phyloP scores from a whole-genome alignment of 345 rosid species.

The Geranium brycei region DNA sequence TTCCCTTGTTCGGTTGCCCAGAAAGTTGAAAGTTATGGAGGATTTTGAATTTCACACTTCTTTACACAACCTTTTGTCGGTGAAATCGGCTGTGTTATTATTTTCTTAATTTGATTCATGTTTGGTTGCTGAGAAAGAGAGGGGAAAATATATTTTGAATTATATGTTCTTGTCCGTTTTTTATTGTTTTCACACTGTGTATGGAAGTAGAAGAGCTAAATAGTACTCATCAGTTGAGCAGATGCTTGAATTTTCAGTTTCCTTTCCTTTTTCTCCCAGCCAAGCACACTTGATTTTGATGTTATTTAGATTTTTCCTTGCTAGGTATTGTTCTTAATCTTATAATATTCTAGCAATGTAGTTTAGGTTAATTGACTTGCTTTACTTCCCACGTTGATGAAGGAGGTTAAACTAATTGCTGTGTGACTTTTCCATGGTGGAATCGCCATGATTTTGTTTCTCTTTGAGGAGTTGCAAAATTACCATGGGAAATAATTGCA shows the following conservation, averaged over 20 bases:
- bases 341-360: conserved; percentile 1
- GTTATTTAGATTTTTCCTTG: neutral
- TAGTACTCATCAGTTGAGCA: neutral
- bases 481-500: conserved; percentile 31
- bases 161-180: neutral
- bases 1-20: conserved; percentile 1
- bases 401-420: conserved; percentile 19
- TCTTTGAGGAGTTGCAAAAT: conserved; percentile 7
- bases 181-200: neutral
- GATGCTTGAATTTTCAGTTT: neutral
- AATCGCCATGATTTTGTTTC: conserved; percentile 30
- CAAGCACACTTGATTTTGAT: conserved; percentile 6
- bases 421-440: conserved; percentile 25
- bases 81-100: neutral
- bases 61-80: neutral
- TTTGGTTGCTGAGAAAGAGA: neutral
- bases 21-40: conserved; percentile 6
- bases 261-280: neutral
- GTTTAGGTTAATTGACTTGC: conserved; percentile 3
- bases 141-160: neutral
- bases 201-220: neutral
- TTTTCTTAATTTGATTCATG: too few species aligned
- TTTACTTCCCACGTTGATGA: conserved; percentile 25
- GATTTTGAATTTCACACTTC: neutral
- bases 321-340: neutral